Conservation (phyloP, 352 stramenopile genomes). For the Globisporangium okanoganense region DNA sequence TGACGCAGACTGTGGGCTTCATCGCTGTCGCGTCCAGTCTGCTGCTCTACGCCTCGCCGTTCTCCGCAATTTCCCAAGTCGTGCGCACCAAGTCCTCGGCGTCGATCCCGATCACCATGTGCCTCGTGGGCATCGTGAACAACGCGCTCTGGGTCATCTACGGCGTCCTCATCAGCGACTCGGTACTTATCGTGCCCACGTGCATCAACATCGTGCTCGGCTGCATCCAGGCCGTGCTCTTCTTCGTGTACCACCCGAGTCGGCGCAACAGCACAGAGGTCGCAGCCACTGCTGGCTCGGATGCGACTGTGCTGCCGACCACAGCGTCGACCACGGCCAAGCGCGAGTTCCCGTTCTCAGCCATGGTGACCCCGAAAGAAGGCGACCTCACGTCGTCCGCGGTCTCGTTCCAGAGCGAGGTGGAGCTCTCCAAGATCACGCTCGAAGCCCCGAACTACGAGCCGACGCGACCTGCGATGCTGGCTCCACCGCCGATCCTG, state of each 20-base stretch:
- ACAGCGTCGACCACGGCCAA: slow-evolving; percentile 1
- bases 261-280: background rate
- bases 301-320: slow-evolving; percentile 12
- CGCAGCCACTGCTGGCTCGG: background rate
- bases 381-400: background rate
- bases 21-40: slow-evolving; percentile 53
- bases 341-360: slow-evolving; percentile 11
- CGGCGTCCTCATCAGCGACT: slow-evolving; percentile 41
- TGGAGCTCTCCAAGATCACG: slow-evolving; percentile 31
- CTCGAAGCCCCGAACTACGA: slow-evolving; percentile 20
- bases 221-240: slow-evolving; percentile 52
- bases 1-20: slow-evolving; percentile 34
- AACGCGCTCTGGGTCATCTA: slow-evolving; percentile 77
- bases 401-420: slow-evolving; percentile 9
- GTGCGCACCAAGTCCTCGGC: slow-evolving; percentile 44
- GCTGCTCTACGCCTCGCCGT: slow-evolving; percentile 59
- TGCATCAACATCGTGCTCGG: slow-evolving; percentile 46
- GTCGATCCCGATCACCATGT: slow-evolving; percentile 64
- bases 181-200: slow-evolving; percentile 54
- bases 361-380: slow-evolving; percentile 8
- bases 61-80: slow-evolving; percentile 52
- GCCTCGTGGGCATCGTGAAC: slow-evolving; percentile 56
- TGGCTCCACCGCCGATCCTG: background rate
- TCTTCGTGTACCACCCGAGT: slow-evolving; percentile 47
- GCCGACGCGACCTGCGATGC: background rate